Evolutionary conservation across 1,284 basidiomycete species (phyloP).

Genomic region (Moniliophthora roreri): DNA sequence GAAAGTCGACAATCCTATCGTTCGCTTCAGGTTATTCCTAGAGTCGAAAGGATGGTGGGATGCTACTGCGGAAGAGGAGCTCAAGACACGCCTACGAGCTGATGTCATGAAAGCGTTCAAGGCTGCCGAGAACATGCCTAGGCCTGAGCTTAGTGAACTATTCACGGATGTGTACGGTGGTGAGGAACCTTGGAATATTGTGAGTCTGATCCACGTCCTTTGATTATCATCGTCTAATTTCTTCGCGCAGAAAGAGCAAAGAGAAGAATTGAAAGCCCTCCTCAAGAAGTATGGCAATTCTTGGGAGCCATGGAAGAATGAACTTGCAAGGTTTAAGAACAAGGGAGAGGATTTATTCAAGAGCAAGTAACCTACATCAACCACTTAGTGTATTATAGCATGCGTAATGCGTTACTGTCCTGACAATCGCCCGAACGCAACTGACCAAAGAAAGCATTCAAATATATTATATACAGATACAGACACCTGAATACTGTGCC

Average conservation of each 20-base stretch:
- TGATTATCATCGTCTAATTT: not conserved
- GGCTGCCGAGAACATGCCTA: constrained; percentile 71
- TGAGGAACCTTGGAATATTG: constrained; percentile 83
- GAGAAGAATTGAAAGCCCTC: constrained; percentile 73
- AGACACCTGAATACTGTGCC: not conserved
- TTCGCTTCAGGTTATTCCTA: constrained; percentile 82
- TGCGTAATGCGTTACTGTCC: not conserved
- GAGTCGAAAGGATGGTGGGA: constrained; percentile 89
- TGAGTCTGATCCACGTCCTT: constrained; percentile 39
- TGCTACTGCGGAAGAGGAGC: constrained; percentile 68
- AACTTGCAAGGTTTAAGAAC: constrained; percentile 80
- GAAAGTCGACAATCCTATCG: constrained; percentile 86
- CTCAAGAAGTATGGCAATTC: constrained; percentile 81
- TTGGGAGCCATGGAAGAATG: constrained; percentile 84
- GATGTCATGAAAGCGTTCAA: constrained; percentile 81
- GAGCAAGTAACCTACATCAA: not conserved
- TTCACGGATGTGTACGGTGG: constrained; percentile 90
- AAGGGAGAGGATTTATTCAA: constrained; percentile 64
- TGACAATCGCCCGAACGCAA: too few relatives aligned
- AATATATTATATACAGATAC: not conserved
- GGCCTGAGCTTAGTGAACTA: constrained; percentile 72
- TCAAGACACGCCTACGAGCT: constrained; percentile 68
- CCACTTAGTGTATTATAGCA: not conserved
- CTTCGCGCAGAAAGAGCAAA: constrained; percentile 70
- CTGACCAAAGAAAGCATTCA: too few relatives aligned